phyloP scores from a whole-genome alignment of 768 basidiomycete species.

The Hydnum rufescens region DNA sequence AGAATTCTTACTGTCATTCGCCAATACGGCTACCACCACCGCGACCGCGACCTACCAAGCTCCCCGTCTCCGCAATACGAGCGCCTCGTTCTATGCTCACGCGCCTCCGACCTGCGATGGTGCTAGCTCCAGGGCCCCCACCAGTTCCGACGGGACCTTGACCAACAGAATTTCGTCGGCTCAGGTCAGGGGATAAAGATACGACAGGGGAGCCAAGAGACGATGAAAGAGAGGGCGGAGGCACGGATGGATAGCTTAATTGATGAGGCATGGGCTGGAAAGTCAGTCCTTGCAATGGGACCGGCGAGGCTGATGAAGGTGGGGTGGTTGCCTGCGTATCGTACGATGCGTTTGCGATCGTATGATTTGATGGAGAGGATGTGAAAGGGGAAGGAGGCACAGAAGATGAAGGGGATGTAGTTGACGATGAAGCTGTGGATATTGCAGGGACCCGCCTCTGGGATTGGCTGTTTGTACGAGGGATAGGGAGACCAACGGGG shows the following conservation, averaged over 20 bases:
- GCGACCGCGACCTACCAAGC: slow-evolving; percentile 16
- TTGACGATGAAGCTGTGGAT: slow-evolving; percentile 39
- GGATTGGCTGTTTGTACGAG: background rate
- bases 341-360: slow-evolving; percentile 25
- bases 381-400: slow-evolving; percentile 37
- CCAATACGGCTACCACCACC: background rate
- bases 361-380: slow-evolving; percentile 30
- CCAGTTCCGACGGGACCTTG: too few species aligned
- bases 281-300: slow-evolving; percentile 10
- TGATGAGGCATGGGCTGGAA: slow-evolving; percentile 20
- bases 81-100: slow-evolving; percentile 43
- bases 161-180: slow-evolving; percentile 20
- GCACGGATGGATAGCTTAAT: slow-evolving; percentile 64
- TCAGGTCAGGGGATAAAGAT: slow-evolving; percentile 15
- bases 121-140: slow-evolving; percentile 17
- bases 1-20: background rate
- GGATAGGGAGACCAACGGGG: background rate
- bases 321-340: slow-evolving; percentile 56
- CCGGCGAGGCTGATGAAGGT: slow-evolving; percentile 36
- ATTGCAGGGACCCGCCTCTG: slow-evolving; percentile 9
- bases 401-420: slow-evolving; percentile 44
- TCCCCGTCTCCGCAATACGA: slow-evolving; percentile 49
- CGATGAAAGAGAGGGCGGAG: slow-evolving; percentile 61
- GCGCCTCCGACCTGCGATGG: slow-evolving; percentile 13
- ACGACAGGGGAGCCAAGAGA: slow-evolving; percentile 54